Base-by-base conservation (phyloP, 106 monocot genomes). In the Dioscorea alata region DNA sequence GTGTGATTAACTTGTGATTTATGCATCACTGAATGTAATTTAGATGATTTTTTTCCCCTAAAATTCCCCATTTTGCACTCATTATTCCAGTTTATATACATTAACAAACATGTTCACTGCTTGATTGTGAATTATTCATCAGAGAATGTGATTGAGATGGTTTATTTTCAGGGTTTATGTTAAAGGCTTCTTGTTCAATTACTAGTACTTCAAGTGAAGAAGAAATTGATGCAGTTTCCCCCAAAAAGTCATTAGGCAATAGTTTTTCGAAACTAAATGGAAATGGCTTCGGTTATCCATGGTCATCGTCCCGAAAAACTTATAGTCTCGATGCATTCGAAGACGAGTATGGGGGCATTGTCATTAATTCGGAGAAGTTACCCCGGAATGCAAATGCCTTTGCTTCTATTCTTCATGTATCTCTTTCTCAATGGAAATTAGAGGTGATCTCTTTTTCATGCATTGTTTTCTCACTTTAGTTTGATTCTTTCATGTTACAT, bases 331-430 rank as follows among this genome's bases (percentile, higher is more conserved):
- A 94, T 66, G 65, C 76, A 58, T 66, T 58, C 54, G 93, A 94
- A 33, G 93, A 94, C 72, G 84, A 94, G 50, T 94, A 94, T 56
- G 90, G 75, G n/a, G 93, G 93, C 28, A 58, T 94, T 22, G 56
- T 94, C 31, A 31, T 94, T 34, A 80, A 81, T 61, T 65, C 81
- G 9, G 89, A 90, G 23, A 66, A 76, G 65, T 69, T 94, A 53
- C 93, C 93, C 22, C 12, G 24, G 12, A 81, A 80, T 67, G 71
- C 80, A 16, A 64, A 66, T 28, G 62, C 60, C 24, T 94, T 94
- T 77, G 63, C 82, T 33, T 65, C 49, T 63, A 24, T 62, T 12
- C 83, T 94, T 59, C 82, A 61, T 13, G 28, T 56, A 13, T 94
- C 90, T 56, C 82, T 94, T 56, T 80, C 84, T 69, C 59, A 75